Conservation (phyloP, 345 rosid species). For the Kernera saxatilis region DNA sequence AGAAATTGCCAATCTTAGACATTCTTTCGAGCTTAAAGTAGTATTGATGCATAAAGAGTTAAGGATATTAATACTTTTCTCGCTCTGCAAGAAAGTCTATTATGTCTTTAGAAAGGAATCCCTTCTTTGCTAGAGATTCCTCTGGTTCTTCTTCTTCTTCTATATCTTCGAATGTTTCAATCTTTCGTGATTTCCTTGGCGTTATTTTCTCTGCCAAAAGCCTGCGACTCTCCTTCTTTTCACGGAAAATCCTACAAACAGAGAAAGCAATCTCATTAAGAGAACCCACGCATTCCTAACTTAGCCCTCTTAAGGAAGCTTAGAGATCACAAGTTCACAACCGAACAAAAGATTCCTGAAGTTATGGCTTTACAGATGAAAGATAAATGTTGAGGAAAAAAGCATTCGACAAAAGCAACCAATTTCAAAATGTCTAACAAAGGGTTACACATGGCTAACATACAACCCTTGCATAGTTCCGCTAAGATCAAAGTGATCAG, state of each 20-base stretch:
- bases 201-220: constrained; percentile 58
- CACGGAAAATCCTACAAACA: constrained; percentile 46
- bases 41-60: not conserved
- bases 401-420: not conserved
- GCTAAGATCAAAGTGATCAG: not conserved
- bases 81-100: constrained; percentile 73
- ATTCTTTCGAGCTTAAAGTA: not conserved
- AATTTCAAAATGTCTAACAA: not conserved
- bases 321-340: not conserved
- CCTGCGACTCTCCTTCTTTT: constrained; percentile 72
- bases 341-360: not conserved
- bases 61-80: constrained; percentile 46
- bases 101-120: constrained; percentile 74
- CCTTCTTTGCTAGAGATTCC: constrained; percentile 33
- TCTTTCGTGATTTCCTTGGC: constrained; percentile 33
- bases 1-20: not conserved
- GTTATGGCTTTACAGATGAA: not conserved
- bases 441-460: not conserved
- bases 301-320: not conserved
- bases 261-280: not conserved
- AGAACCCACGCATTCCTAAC: not conserved
- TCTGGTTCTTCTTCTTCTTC: constrained; percentile 42
- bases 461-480: not conserved
- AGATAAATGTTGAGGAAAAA: not conserved
- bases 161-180: constrained; percentile 25